These are phyloP conservation scores for Takakia lepidozioides DNA, from an alignment of 225 moss, liverwort and hornwort genomes.

Conservation along the genomic window DNA sequence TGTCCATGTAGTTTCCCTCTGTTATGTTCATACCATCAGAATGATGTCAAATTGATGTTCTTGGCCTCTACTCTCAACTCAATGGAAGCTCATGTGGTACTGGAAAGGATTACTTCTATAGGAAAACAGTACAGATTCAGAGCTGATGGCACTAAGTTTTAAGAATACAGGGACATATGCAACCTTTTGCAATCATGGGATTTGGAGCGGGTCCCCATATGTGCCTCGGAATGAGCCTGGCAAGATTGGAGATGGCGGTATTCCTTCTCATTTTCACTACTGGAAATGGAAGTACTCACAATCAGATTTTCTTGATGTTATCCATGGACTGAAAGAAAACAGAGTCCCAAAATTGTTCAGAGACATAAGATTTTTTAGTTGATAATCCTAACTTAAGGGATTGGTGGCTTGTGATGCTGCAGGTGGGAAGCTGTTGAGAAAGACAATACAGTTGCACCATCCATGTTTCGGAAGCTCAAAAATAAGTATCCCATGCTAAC, in stretches of 20 bases:
- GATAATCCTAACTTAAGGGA: neutral
- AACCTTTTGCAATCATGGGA: neutral
- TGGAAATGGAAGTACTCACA: neutral
- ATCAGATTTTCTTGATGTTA: neutral
- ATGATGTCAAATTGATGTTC: no score
- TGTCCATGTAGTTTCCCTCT: no score
- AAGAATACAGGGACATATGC: neutral
- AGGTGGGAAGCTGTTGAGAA: neutral
- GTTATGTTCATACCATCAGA: no score
- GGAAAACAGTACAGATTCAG: no score
- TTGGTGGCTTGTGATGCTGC: no score
- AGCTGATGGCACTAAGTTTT: no score
- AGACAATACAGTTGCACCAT: neutral
- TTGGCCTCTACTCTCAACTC: no score
- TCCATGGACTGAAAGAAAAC: no score
- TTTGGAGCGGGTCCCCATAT: neutral
- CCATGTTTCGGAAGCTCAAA: neutral
- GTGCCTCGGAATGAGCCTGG: neutral
- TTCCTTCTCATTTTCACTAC: neutral
- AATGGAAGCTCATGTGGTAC: no score
- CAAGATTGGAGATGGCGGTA: neutral
- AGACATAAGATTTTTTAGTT: neutral
- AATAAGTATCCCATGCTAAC: slow-evolving; percentile 13
- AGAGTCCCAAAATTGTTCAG: no score
- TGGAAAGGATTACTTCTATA: no score